Percentiles rank a stretch among this genome's conserved stretches.
Conservation (phyloP, 148 eudicot genomes). For the Amaranthus hypochondriacus region DNA sequence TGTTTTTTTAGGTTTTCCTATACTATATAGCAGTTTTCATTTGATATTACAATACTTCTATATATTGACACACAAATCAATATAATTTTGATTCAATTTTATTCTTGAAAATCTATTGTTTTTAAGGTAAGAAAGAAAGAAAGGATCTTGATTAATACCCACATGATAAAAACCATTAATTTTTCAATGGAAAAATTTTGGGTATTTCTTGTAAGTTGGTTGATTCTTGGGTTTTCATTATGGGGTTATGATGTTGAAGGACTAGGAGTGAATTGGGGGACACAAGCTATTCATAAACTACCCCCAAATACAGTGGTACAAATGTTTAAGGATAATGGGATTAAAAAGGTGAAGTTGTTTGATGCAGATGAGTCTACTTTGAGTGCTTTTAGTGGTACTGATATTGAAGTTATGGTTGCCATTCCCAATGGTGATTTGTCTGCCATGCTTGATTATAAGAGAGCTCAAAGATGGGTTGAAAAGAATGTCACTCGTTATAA, state of each 20-base stretch:
- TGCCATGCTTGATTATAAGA: conserved; percentile 40
- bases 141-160: too few relatives aligned
- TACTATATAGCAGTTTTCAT: too few relatives aligned
- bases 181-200: conserved; percentile 8
- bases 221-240: conserved; percentile 5
- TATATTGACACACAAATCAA: too few relatives aligned
- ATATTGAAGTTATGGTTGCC: conserved; percentile 82
- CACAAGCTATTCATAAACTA: conserved; percentile 57
- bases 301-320: conserved; percentile 54
- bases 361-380: conserved; percentile 58
- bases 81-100: too few relatives aligned
- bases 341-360: conserved; percentile 72
- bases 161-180: too few relatives aligned
- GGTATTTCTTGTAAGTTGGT: background rate
- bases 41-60: too few relatives aligned
- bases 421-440: conserved; percentile 65
- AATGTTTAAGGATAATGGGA: conserved; percentile 70
- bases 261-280: conserved; percentile 82
- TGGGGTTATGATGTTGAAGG: conserved; percentile 37
- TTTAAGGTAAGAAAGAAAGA: too few relatives aligned
- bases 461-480: conserved; percentile 66
- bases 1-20: too few relatives aligned
- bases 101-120: too few relatives aligned
- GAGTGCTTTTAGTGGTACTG: conserved; percentile 64
- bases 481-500: conserved; percentile 57